phyloP scores from a whole-genome alignment of 352 stramenopile genomes.

The Thalassiosira sp. region DNA sequence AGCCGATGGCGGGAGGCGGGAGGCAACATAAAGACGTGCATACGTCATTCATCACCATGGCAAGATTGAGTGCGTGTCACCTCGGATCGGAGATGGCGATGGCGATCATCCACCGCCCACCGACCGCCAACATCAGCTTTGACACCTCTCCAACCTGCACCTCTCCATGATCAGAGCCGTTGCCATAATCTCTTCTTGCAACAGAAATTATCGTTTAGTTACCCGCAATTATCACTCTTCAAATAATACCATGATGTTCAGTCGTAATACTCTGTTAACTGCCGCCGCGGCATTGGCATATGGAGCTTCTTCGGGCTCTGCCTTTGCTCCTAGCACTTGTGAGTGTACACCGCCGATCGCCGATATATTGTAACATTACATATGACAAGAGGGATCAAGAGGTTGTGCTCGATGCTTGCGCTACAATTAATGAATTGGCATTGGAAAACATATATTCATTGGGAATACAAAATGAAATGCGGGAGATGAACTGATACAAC shows the following conservation, averaged over 20 bases:
- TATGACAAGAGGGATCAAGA: no score
- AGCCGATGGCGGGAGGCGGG: no score
- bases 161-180: slow-evolving; percentile 12
- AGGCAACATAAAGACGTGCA: no score
- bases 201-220: not conserved
- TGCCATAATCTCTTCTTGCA: slow-evolving; percentile 8
- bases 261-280: slow-evolving; percentile 55
- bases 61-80: no score
- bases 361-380: no score
- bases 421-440: no score
- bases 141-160: not conserved
- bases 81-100: no score
- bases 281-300: slow-evolving; percentile 53
- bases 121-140: not conserved
- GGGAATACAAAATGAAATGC: not conserved
- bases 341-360: no score
- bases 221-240: not conserved
- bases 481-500: not conserved
- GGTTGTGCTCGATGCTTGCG: no score
- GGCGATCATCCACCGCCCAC: no score
- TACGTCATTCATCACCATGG: no score
- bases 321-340: slow-evolving; percentile 71
- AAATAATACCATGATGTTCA: slow-evolving; percentile 63
- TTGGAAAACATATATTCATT: no score
- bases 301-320: slow-evolving; percentile 42